Conservation (phyloP, 2,329 filamentous ascomycete species). For the Clonostachys sp. region DNA sequence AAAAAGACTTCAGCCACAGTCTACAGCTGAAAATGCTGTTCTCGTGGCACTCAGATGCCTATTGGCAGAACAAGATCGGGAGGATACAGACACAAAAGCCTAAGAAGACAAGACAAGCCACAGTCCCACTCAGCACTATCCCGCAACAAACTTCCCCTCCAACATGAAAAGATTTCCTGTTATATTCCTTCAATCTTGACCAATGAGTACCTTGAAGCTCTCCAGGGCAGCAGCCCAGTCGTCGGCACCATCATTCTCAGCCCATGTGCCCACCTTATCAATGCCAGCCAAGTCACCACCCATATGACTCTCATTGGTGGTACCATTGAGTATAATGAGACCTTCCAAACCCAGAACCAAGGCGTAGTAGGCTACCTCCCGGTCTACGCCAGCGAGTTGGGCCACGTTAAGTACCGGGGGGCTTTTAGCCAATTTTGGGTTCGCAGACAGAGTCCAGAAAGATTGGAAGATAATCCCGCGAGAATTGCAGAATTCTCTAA, state of each 20-base stretch:
- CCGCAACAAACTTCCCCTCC: too few species aligned
- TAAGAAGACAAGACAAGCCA: too few species aligned
- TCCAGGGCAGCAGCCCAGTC: slow-evolving; percentile 43
- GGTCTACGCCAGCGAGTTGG: slow-evolving; percentile 20
- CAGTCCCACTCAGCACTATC: too few species aligned
- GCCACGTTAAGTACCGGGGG: slow-evolving; percentile 47
- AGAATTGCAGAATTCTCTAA: slow-evolving; percentile 48
- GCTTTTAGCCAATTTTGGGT: slow-evolving; percentile 28
- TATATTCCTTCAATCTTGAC: slow-evolving; percentile 9
- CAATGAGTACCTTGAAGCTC: slow-evolving; percentile 37
- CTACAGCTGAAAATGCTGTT: too few species aligned
- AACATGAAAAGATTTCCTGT: neutral
- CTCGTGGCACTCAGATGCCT: too few species aligned
- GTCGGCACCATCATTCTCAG: slow-evolving; percentile 31
- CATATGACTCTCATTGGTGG: slow-evolving; percentile 41
- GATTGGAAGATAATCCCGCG: slow-evolving; percentile 41
- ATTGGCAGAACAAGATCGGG: too few species aligned
- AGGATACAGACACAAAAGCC: too few species aligned
- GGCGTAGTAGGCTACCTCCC: slow-evolving; percentile 38
- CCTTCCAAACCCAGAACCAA: slow-evolving; percentile 41
- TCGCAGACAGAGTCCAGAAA: slow-evolving; percentile 50
- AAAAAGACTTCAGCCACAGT: too few species aligned
- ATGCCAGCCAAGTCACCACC: slow-evolving; percentile 39
- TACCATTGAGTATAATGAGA: slow-evolving; percentile 39
- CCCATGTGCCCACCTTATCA: slow-evolving; percentile 33